Conservation (phyloP, 306 rosid species). For the Lagenaria siceraria region DNA sequence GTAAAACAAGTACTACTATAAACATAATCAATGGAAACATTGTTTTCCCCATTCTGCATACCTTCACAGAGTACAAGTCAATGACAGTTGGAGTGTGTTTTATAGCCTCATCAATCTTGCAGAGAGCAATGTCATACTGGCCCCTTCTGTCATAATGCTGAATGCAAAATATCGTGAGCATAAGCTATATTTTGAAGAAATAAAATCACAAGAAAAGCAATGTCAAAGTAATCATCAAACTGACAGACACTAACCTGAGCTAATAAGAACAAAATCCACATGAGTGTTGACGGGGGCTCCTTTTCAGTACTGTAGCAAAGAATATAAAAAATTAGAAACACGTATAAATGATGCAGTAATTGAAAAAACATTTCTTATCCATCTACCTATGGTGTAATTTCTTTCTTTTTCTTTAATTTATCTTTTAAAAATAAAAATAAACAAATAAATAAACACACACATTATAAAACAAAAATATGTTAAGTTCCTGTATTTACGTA, state of each 20-base stretch:
- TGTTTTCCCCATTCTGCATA: slow-evolving; percentile 14
- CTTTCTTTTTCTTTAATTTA: background rate
- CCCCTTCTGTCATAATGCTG: slow-evolving; percentile 96
- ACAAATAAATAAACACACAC: too few relatives aligned
- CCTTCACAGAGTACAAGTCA: slow-evolving; percentile 94
- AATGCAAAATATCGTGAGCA: slow-evolving; percentile 19
- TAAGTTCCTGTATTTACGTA: too few relatives aligned
- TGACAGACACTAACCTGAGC: slow-evolving; percentile 59
- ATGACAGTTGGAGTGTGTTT: slow-evolving; percentile 91
- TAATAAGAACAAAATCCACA: slow-evolving; percentile 88
- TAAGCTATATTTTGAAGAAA: slow-evolving; percentile 2
- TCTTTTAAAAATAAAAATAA: too few relatives aligned
- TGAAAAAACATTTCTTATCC: background rate
- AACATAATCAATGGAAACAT: background rate
- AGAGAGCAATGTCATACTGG: slow-evolving; percentile 59
- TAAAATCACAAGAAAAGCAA: background rate
- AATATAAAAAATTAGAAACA: slow-evolving; percentile 10
- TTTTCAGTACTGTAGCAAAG: slow-evolving; percentile 45
- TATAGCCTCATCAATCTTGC: slow-evolving; percentile 80
- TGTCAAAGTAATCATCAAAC: background rate
- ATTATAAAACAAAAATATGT: too few relatives aligned
- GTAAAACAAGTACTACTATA: background rate
- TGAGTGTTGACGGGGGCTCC: slow-evolving; percentile 87
- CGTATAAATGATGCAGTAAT: background rate
- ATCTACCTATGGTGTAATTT: background rate